phyloP scores from a whole-genome alignment of 2,329 filamentous ascomycete species.

The Claviceps paspali region DNA sequence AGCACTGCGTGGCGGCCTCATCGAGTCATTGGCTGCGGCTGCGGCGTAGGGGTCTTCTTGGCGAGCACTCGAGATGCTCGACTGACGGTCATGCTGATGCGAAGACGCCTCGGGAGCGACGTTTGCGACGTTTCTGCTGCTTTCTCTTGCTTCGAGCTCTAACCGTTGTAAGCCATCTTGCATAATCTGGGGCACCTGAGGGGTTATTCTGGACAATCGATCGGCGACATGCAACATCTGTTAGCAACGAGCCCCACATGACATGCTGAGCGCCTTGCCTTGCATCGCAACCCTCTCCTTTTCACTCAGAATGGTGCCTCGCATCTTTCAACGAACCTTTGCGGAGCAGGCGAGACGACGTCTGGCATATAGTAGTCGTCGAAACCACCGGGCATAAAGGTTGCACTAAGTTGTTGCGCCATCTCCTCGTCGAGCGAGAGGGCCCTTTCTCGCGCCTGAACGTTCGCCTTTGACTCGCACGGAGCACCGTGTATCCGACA shows the following conservation, averaged over 20 bases:
- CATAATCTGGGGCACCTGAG: constrained; percentile 93
- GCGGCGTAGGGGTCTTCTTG: constrained; percentile 9
- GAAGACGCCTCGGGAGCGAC: constrained; percentile 16
- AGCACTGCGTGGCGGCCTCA: constrained; percentile 8
- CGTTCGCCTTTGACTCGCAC: too few species aligned
- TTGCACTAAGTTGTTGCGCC: constrained; percentile 30
- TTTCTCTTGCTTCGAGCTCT: constrained; percentile 58
- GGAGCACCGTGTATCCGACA: too few species aligned
- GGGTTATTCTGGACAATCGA: constrained; percentile 60
- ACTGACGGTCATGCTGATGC: constrained; percentile 27
- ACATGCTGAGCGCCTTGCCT: too few species aligned
- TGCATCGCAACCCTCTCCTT: too few species aligned
- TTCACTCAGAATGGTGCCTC: too few species aligned
- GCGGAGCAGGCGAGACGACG: constrained; percentile 40
- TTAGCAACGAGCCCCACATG: constrained; percentile 23
- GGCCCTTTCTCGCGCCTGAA: too few species aligned
- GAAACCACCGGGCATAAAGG: constrained; percentile 41
- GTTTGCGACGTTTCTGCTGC: constrained; percentile 19
- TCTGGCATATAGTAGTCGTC: constrained; percentile 49
- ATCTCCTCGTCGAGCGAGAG: constrained; percentile 10
- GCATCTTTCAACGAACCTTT: constrained; percentile 30
- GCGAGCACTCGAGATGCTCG: constrained; percentile 27
- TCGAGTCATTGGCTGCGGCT: constrained; percentile 3
- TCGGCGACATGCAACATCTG: constrained; percentile 13
- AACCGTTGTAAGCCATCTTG: constrained; percentile 85